A percentile compares a stretch with the other conserved stretches of the same genome.
Evolutionary conservation across 2,329 filamentous ascomycete genomes (phyloP).

Genomic region (Aspergillus sp.): DNA sequence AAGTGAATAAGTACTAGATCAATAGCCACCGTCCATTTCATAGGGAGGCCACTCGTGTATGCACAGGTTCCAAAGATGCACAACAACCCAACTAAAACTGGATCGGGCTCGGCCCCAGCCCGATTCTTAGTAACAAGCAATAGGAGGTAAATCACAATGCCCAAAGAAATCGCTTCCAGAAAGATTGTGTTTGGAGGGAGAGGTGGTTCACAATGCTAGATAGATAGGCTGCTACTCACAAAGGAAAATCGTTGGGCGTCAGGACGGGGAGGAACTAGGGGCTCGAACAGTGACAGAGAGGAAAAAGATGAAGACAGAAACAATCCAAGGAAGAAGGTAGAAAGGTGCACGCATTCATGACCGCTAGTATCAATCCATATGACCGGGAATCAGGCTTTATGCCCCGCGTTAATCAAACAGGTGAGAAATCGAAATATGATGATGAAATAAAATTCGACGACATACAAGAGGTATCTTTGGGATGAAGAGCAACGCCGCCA

Average conservation of each 20-base stretch:
- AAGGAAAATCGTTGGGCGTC: conserved; percentile 37
- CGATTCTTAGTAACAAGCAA: conserved; percentile 3
- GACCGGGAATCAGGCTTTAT: conserved; percentile 16
- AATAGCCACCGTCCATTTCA: too few relatives aligned
- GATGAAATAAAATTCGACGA: conserved; percentile 19
- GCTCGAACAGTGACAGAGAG: conserved; percentile 7
- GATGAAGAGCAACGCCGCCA: conserved; percentile 40
- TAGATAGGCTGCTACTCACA: conserved; percentile 28
- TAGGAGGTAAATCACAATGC: conserved; percentile 10
- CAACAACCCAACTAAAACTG: conserved; percentile 6
- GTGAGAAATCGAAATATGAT: not conserved
- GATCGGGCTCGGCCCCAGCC: too few relatives aligned
- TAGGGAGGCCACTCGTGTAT: too few relatives aligned
- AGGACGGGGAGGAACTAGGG: conserved; percentile 12
- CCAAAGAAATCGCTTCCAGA: conserved; percentile 13
- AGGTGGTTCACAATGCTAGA: conserved; percentile 20
- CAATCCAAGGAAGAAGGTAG: not conserved
- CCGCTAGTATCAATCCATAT: conserved; percentile 24
- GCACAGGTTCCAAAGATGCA: too few relatives aligned
- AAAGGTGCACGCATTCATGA: conserved; percentile 25
- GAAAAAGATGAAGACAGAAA: not conserved
- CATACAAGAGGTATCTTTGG: conserved; percentile 43
- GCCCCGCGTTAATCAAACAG: conserved; percentile 23
- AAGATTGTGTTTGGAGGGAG: conserved; percentile 19
- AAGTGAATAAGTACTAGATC: not conserved